A percentile compares a stretch with the other conserved stretches of the same genome.
Conservation (phyloP, 2,329 filamentous ascomycete species). For the Cladorrhinum sp. region DNA sequence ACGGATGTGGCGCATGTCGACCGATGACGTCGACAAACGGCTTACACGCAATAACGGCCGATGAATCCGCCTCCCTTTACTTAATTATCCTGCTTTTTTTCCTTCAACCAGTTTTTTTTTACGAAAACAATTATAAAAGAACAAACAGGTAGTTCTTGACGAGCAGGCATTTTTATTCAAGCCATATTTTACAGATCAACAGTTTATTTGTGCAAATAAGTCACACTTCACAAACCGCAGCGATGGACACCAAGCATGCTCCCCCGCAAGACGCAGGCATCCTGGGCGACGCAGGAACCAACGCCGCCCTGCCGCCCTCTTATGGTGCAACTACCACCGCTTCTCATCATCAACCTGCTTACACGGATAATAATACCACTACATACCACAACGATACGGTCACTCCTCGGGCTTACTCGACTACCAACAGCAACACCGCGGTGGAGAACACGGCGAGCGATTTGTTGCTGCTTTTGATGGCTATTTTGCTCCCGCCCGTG, state of each 20-base stretch:
- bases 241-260: not conserved
- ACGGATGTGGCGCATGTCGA: not conserved
- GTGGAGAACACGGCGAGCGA: slow-evolving; percentile 8
- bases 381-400: not conserved
- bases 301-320: not conserved
- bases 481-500: slow-evolving; percentile 73
- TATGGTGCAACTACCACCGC: not conserved
- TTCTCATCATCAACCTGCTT: not conserved
- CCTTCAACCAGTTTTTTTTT: not conserved
- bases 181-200: not conserved
- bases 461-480: slow-evolving; percentile 54
- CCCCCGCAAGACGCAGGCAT: not conserved
- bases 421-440: not conserved
- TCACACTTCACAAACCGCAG: not conserved
- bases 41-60: not conserved
- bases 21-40: not conserved
- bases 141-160: not conserved
- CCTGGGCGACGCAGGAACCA: no score
- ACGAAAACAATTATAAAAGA: not conserved
- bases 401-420: not conserved
- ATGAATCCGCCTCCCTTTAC: not conserved
- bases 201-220: not conserved
- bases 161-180: not conserved
- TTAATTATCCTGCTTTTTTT: not conserved
- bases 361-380: not conserved